Conservation (phyloP, 139 green algal species). For the Chlorella vulgaris region DNA sequence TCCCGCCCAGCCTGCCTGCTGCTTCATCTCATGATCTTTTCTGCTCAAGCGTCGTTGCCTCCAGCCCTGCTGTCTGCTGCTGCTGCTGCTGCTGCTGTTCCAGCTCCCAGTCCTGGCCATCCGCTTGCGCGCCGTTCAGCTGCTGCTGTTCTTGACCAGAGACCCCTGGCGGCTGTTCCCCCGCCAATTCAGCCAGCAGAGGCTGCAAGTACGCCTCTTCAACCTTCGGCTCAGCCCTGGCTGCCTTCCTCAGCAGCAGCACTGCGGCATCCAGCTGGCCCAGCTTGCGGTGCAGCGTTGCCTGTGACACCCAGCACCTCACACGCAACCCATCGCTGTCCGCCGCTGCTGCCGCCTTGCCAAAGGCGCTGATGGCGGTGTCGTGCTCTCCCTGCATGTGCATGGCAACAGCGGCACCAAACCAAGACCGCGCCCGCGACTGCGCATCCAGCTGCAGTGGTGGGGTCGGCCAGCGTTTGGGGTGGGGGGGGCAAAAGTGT, state of each 20-base stretch:
- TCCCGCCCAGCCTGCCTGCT: not conserved
- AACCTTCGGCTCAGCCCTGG: slow-evolving; percentile 33
- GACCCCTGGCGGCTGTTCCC: not conserved
- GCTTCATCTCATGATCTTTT: not conserved
- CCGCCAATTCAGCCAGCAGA: slow-evolving; percentile 21
- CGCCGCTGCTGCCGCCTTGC: slow-evolving; percentile 5
- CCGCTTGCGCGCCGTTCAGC: too few species aligned
- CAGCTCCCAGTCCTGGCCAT: not conserved
- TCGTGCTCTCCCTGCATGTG: slow-evolving; percentile 45
- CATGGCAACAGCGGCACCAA: slow-evolving; percentile 43
- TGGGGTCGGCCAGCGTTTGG: too few species aligned
- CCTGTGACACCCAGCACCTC: slow-evolving; percentile 36
- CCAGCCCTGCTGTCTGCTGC: not conserved
- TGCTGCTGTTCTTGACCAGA: not conserved
- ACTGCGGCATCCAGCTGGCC: not conserved
- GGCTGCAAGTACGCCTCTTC: slow-evolving; percentile 36
- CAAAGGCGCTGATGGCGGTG: slow-evolving; percentile 39
- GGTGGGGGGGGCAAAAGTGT: not conserved
- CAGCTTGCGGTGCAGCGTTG: slow-evolving; percentile 31
- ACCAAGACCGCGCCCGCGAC: slow-evolving; percentile 29
- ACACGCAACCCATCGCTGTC: slow-evolving; percentile 32
- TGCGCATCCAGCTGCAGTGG: slow-evolving; percentile 23
- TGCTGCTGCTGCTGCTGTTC: not conserved
- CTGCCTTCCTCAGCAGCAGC: slow-evolving; percentile 25
- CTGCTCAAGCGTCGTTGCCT: not conserved